Evolutionary conservation across 2,329 filamentous ascomycete species (phyloP).

Genomic region (Sporothrix pseudoabietina): DNA sequence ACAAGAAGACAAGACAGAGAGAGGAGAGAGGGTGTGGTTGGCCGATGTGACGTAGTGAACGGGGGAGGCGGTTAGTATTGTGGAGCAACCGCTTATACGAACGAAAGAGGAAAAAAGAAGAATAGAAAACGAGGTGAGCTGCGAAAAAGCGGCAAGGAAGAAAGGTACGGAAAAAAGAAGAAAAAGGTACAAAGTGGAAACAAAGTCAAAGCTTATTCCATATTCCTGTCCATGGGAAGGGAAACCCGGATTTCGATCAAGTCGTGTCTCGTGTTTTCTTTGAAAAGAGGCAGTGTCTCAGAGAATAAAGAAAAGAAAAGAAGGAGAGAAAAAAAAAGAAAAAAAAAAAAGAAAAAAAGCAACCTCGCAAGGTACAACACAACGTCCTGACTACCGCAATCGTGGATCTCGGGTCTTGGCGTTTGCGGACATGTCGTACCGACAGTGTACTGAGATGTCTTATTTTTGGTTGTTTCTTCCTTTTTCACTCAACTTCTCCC

Average conservation of each 20-base stretch:
- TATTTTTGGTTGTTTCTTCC: not conserved
- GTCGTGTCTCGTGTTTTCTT: not conserved
- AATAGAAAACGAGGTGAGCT: not conserved
- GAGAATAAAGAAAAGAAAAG: not conserved
- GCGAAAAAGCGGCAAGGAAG: not conserved
- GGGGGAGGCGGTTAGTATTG: not conserved
- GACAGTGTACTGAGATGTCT: not conserved
- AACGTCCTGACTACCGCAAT: not conserved
- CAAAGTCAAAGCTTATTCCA: not conserved
- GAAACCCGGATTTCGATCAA: not conserved
- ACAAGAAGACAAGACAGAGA: not conserved
- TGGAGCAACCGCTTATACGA: conserved; percentile 6
- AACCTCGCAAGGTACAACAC: not conserved
- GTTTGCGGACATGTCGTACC: not conserved
- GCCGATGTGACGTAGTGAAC: conserved; percentile 17
- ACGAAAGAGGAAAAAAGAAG: not conserved
- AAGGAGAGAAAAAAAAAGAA: too few species aligned
- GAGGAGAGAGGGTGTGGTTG: not conserved
- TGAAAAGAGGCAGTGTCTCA: not conserved
- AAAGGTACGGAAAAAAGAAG: not conserved
- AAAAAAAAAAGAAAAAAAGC: not conserved
- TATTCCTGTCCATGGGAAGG: not conserved
- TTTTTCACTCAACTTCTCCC: not conserved
- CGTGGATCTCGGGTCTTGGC: conserved; percentile 11
- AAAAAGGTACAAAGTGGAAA: not conserved